Percentiles rank a stretch among this genome's conserved stretches.
phyloP scores from a whole-genome alignment of 1,139 yeast species.

The Geotrichum siamense region DNA sequence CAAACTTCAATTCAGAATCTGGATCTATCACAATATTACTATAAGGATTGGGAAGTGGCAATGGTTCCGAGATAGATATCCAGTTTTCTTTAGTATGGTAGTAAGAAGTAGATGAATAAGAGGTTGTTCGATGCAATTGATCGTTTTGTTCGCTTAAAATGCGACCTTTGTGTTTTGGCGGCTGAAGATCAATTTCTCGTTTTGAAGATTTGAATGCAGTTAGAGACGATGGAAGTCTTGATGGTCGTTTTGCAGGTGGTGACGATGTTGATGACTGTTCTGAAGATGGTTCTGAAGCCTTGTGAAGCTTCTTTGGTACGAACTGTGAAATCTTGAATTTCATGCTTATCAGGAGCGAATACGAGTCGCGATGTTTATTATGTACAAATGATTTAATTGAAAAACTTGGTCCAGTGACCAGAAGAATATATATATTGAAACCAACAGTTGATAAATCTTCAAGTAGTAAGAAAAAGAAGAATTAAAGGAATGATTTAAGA shows the following conservation, averaged over 20 bases:
- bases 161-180: conserved; percentile 14
- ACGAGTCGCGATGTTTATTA: too few species aligned
- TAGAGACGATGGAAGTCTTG: not conserved
- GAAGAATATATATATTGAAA: too few species aligned
- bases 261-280: not conserved
- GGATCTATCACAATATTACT: too few species aligned
- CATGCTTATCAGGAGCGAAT: not conserved
- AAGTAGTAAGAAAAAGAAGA: too few species aligned
- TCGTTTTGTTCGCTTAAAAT: not conserved
- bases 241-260: not conserved
- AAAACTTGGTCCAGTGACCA: too few species aligned
- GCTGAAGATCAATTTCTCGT: not conserved
- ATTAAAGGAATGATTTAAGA: too few species aligned
- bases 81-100: not conserved
- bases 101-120: not conserved
- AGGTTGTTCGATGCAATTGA: not conserved
- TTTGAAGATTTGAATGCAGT: not conserved
- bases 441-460: too few species aligned
- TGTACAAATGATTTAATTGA: too few species aligned
- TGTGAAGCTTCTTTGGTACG: not conserved
- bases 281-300: conserved; percentile 4
- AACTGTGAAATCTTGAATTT: conserved; percentile 2
- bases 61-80: not conserved
- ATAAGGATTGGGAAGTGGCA: not conserved
- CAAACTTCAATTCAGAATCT: not conserved